phyloP scores from a whole-genome alignment of 306 rosid genomes.

The Lagenaria siceraria region DNA sequence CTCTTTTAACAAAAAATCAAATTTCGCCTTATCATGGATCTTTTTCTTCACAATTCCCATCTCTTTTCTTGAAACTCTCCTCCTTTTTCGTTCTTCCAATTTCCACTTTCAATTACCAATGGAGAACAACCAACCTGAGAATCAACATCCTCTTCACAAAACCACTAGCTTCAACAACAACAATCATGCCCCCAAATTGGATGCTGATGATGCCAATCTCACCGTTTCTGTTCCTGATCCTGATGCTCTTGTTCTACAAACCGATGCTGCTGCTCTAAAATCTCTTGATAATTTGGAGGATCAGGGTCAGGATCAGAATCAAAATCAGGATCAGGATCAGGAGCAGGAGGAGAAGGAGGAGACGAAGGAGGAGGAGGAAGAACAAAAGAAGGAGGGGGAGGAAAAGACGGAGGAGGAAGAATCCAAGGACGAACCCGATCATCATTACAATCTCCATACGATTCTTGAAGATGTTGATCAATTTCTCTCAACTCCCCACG shows the following conservation, averaged over 20 bases:
- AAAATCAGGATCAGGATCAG: not conserved
- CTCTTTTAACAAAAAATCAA: not conserved
- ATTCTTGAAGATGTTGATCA: slow-evolving; percentile 27
- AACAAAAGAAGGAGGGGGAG: not conserved
- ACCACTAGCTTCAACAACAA: not conserved
- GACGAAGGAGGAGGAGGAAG: not conserved
- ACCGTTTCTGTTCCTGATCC: not conserved
- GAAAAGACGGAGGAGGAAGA: not conserved
- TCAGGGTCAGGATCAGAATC: slow-evolving; percentile 11
- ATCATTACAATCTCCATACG: slow-evolving; percentile 16
- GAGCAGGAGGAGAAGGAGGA: not conserved
- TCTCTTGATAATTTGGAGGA: not conserved
- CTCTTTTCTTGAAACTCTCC: slow-evolving; percentile 13
- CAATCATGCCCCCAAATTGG: not conserved
- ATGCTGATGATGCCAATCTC: not conserved
- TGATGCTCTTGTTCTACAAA: too few relatives aligned
- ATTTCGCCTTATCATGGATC: slow-evolving; percentile 7
- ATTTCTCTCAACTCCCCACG: slow-evolving; percentile 9
- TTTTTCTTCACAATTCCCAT: slow-evolving; percentile 21
- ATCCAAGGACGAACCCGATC: slow-evolving; percentile 1
- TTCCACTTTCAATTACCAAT: slow-evolving; percentile 6
- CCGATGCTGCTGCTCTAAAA: not conserved
- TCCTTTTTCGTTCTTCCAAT: slow-evolving; percentile 5
- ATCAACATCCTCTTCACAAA: slow-evolving; percentile 18
- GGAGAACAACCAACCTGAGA: slow-evolving; percentile 31